Evolutionary conservation across 352 stramenopile genomes (phyloP).

Genomic region (Elongisporangium undulatum): DNA sequence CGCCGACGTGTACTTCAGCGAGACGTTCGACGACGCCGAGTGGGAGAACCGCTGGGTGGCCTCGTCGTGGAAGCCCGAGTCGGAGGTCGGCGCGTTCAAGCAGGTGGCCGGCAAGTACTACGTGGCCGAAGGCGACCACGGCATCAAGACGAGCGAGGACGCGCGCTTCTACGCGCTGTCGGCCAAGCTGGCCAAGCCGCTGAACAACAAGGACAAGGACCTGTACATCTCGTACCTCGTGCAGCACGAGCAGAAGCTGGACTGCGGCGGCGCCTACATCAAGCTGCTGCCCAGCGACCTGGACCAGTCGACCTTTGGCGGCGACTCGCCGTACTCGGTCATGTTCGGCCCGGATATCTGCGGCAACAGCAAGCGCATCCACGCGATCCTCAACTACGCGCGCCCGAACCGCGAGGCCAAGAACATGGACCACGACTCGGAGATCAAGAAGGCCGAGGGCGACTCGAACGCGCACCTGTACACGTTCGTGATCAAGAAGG

Average conservation of each 20-base stretch:
- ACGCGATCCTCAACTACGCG: constrained; percentile 98
- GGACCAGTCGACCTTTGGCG: constrained; percentile 92
- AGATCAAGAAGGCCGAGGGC: constrained; percentile 66
- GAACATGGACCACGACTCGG: constrained; percentile 87
- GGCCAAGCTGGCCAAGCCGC: constrained; percentile 84
- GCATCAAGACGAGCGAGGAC: constrained; percentile 93
- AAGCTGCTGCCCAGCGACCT: constrained; percentile 95
- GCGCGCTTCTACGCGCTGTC: constrained; percentile 97
- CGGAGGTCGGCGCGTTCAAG: constrained; percentile 94
- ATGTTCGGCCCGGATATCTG: constrained; percentile 99
- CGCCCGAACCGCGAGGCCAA: constrained; percentile 92
- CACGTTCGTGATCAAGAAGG: constrained; percentile 95
- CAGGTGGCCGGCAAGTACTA: constrained; percentile 93
- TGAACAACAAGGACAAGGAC: constrained; percentile 90
- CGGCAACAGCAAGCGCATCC: constrained; percentile 94
- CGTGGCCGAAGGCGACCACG: constrained; percentile 88
- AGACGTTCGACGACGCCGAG: constrained; percentile 91
- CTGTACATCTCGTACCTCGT: constrained; percentile 96
- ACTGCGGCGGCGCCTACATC: constrained; percentile 99
- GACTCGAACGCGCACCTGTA: constrained; percentile 95
- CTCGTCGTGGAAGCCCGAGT: constrained; percentile 93
- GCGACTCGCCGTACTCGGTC: constrained; percentile 93
- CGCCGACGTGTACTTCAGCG: constrained; percentile 90
- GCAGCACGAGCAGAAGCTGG: constrained; percentile 98
- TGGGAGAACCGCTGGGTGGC: constrained; percentile 79